Base-by-base conservation (phyloP, 2,329 filamentous ascomycete genomes). In the Helotiales sp. region DNA sequence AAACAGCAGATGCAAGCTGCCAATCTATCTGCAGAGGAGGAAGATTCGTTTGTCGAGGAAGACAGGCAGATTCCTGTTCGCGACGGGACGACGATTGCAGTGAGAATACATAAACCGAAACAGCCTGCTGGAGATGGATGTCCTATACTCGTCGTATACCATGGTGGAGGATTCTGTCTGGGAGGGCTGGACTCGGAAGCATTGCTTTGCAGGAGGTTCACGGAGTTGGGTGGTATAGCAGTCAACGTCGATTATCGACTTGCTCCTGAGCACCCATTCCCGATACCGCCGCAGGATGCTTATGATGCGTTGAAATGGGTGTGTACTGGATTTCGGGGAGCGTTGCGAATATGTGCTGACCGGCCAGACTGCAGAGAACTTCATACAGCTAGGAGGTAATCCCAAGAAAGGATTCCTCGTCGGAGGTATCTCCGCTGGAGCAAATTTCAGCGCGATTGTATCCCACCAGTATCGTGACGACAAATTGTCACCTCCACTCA, bases 251-350 rank as follows among this genome's bases (percentile, higher is more conserved):
- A 72, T 19, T 79, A 79, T 58, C 70, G 76, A 30, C 71, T 80
- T 15, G 77, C 77, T 1, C 79, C 79, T 0, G 75, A 81, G 56
- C 62, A 77, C 60, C 72, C 72, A 13, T 81, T 79, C 58, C 79
- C 79, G 1, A 71, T 71, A 1, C 72, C 73, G 9, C 67, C 74
- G 13, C 64, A 76, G 24, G 79, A 81, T 61, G 69, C 70, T 19
- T 80, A 73, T 71, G 79, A 81, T 64, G 74, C 72, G 5, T 57
- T 80, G 46, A 67, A 75, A 66, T 81, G 77, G 77, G 70, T 76
- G 55, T 34, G 68, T 48, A 27, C 19, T 25, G 8, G 6, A 25
- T 19, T 47, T 2, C 33, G 5, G 17, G 12, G 13, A 8, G 15
- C 9, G 3, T 17, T 15, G 5, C 30, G 1, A 24, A 42, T 9